Conservation (phyloP, 1,284 basidiomycete species). For the Ganoderma meredithae region DNA sequence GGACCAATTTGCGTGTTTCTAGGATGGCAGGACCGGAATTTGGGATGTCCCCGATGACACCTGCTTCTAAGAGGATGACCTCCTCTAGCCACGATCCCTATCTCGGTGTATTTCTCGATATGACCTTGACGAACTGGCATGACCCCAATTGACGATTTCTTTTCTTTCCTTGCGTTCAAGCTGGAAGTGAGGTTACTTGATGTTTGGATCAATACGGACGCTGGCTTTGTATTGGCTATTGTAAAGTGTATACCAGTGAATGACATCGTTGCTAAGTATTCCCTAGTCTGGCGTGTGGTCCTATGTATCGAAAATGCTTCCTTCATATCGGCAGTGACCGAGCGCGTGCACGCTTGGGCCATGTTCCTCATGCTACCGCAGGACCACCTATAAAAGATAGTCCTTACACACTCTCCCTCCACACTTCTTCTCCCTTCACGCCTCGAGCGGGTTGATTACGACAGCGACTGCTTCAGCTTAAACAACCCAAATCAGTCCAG, state of each 20-base stretch:
- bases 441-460: background rate
- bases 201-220: background rate
- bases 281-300: too few relatives aligned
- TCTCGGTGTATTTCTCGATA: background rate
- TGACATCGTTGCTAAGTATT: too few relatives aligned
- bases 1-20: background rate
- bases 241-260: background rate
- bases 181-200: background rate
- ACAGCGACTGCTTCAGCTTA: background rate
- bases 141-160: background rate
- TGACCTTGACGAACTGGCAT: background rate
- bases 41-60: constrained; percentile 21
- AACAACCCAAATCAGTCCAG: background rate
- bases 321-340: background rate
- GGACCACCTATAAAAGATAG: background rate
- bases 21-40: constrained; percentile 31
- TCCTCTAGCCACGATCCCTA: background rate
- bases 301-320: background rate
- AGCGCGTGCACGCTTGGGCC: background rate
- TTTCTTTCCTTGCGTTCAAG: background rate
- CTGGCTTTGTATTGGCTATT: background rate
- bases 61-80: constrained; percentile 2
- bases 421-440: background rate
- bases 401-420: too few relatives aligned
- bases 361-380: constrained; percentile 2